Conservation (phyloP, 169 alveolate species). For the Cryptosporidium muris region DNA sequence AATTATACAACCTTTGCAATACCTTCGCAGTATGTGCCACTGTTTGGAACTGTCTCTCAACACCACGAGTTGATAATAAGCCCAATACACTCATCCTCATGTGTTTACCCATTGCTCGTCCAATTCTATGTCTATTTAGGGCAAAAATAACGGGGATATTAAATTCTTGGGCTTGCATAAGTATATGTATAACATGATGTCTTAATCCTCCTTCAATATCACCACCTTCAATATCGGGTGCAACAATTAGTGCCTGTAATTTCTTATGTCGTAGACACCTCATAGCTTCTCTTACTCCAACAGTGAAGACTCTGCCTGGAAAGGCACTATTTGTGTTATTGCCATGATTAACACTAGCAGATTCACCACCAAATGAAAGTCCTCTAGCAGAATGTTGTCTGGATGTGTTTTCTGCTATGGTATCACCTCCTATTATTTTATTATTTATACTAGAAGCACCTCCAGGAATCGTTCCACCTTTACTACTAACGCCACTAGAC, state of each 20-base stretch:
- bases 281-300: slow-evolving; percentile 72
- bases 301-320: slow-evolving; percentile 70
- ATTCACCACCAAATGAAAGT: slow-evolving; percentile 1
- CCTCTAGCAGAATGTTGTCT: not conserved
- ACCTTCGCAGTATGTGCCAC: slow-evolving; percentile 60
- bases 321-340: slow-evolving; percentile 10
- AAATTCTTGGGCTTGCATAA: slow-evolving; percentile 69
- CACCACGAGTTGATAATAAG: slow-evolving; percentile 67
- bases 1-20: slow-evolving; percentile 31
- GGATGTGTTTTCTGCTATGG: not conserved
- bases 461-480: slow-evolving; percentile 19
- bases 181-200: slow-evolving; percentile 69
- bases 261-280: slow-evolving; percentile 60
- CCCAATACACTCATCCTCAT: slow-evolving; percentile 72
- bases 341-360: not conserved
- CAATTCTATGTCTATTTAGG: slow-evolving; percentile 57
- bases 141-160: slow-evolving; percentile 66
- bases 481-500: slow-evolving; percentile 43
- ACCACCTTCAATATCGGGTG: slow-evolving; percentile 70
- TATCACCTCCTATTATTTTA: not conserved
- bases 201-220: slow-evolving; percentile 67
- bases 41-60: slow-evolving; percentile 61
- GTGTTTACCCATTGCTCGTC: slow-evolving; percentile 72
- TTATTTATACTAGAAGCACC: slow-evolving; percentile 16
- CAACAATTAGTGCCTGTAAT: slow-evolving; percentile 60